Percentiles rank a stretch among this genome's conserved stretches.
Evolutionary conservation across 192 early-diverging fungal genomes (phyloP).

Genomic region (Coemansia guatemalensis): DNA sequence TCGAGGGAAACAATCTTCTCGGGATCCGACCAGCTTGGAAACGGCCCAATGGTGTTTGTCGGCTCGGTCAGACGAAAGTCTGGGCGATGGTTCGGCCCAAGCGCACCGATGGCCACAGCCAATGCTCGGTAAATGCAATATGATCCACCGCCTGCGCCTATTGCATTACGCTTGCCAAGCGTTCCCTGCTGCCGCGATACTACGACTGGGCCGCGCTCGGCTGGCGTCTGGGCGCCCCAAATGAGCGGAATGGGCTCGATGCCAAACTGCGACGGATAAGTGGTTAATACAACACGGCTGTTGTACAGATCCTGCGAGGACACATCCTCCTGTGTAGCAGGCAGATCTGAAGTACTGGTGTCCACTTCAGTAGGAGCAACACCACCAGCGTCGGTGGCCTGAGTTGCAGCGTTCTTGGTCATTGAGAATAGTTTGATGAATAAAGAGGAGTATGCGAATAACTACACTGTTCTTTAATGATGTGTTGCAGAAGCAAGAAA

Average conservation of each 20-base stretch:
- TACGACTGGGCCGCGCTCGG: conserved; percentile 82
- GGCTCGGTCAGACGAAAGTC: conserved; percentile 88
- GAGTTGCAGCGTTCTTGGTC: conserved; percentile 1
- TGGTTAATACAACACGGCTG: conserved; percentile 66
- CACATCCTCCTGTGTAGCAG: background rate
- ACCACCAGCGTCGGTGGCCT: background rate
- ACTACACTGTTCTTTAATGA: background rate
- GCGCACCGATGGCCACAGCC: conserved; percentile 86
- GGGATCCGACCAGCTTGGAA: conserved; percentile 77
- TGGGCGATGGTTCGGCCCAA: conserved; percentile 80
- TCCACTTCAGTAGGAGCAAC: background rate
- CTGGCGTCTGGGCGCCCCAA: conserved; percentile 75
- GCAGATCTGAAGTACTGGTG: background rate
- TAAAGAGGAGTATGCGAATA: background rate
- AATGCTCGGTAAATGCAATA: conserved; percentile 91
- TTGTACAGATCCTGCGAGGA: conserved; percentile 50
- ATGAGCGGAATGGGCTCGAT: conserved; percentile 72
- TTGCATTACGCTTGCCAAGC: conserved; percentile 87
- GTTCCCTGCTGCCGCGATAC: conserved; percentile 73
- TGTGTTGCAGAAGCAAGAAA: background rate
- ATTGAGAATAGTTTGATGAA: background rate
- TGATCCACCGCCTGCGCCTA: conserved; percentile 90
- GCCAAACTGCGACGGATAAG: conserved; percentile 66
- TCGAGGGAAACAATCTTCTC: conserved; percentile 93
- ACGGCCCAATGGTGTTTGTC: conserved; percentile 75